Base-by-base conservation (phyloP, 495 filamentous ascomycete species). In the Podospora bellae-mahoneyi region DNA sequence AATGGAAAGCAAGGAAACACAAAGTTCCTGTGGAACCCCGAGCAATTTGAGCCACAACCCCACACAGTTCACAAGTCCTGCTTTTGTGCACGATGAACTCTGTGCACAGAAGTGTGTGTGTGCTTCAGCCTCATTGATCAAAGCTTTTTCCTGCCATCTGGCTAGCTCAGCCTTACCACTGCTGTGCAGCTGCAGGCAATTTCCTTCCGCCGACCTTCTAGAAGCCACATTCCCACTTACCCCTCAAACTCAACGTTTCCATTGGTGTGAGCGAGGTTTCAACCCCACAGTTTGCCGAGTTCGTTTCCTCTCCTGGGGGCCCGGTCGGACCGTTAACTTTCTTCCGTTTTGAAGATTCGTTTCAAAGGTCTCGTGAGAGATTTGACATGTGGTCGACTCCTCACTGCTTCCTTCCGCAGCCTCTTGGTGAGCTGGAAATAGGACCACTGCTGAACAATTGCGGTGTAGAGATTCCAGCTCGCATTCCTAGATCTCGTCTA, bases 81-180 rank as follows among this genome's bases (percentile, higher is more conserved):
- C 28, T 44, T 58, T 69, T 65, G 64, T 60, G 58, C 48, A 28
- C 67, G 16, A 2, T 34, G 34, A 58, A 58, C 60, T 62, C 64
- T 69, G 68, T 68, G 69, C 70, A 39, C 39, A 48, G 23, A 48
- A 48, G 30, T 32, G 30, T 7, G 23, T 23, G 23, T 23, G 23
- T 72, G 68, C 67, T 68, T 62, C 70, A 69, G 65, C 44, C 48
- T 18, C 30, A 69, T 65, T 61, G 15, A 20, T 58, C 55, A 58
- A 58, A 19, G n/a, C 55, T 58, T 26, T 18, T 13, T 32, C 61
- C 32, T 32, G 32, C 28, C 30, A 39, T 30, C 7, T 28, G 26
- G 19, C 18, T 10, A 64, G 60, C 66, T 74, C 73, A 74, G 73
- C 73, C 73, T 74, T 74, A 74, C 66, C 72, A 71, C 68, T 71